Evolutionary conservation across 2,329 filamentous ascomycete species (phyloP), one percentile per base, ranked within the genome.

Genomic region (Cytospora piceicola): DNA sequence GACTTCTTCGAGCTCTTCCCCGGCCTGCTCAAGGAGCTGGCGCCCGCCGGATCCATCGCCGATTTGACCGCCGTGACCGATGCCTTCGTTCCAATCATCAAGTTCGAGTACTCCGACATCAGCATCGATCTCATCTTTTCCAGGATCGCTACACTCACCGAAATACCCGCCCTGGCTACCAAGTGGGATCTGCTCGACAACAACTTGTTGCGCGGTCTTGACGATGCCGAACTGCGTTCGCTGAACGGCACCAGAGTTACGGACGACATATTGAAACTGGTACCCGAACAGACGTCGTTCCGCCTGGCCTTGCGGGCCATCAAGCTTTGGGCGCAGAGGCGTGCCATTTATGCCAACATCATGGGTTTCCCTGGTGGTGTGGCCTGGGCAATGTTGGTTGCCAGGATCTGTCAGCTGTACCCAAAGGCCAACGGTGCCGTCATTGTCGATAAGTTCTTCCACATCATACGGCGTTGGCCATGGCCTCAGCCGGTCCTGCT

Each of bases 351-450:
- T 75, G 93, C 93, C 69, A 97, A 97, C 73, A 94, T 98, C 69
- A 93, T 97, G 77, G 95, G 95, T 30, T 99, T 95, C 71, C 95
- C 95, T 2, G 95, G 95, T 72, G 95, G 95, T 78, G 94, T 99
- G 51, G 95, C 95, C 6, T 99, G 94, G 93, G 95, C 94, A 15
- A 97, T 99, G 91, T 85, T 99, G 73, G 94, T 98, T 32, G 95
- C 95, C 60, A 87, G 95, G 69, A 92, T 98, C 52, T 98, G 95
- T 77, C 95, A 99, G 77, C 85, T 99, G 20, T 99, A 98, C 73
- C 95, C 95, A 17, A 93, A 93, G 75, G 95, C 95, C 8, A 92
- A 93, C 11, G 91, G 92, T 22, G 92, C 94, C 1, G 91, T 93
- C 29, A 90, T 99, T 64, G 90, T 99, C 51, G 87, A 89, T 74